A percentile compares a stretch with the other conserved stretches of the same genome.
These are phyloP conservation scores for Ophiostoma tasmaniense DNA, from an alignment of 2,329 filamentous ascomycete genomes.

Conservation along the genomic window DNA sequence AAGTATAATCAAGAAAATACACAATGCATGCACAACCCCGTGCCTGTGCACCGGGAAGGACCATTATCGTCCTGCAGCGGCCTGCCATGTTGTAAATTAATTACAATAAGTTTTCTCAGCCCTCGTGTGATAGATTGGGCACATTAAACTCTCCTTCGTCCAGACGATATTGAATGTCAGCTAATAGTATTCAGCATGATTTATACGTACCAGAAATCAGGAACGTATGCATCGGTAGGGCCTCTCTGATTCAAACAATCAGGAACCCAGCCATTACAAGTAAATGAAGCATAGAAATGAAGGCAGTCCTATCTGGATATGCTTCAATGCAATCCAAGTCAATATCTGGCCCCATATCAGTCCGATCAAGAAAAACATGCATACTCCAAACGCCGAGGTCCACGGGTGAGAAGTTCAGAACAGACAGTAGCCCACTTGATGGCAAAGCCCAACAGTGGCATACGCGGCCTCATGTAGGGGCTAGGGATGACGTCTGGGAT, in stretches of 20 bases:
- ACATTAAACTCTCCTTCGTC: too few relatives aligned
- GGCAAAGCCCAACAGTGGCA: not conserved
- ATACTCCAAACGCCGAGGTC: not conserved
- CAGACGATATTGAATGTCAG: too few relatives aligned
- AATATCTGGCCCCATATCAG: not conserved
- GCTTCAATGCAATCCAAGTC: not conserved
- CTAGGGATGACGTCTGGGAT: not conserved
- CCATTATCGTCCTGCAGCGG: not conserved
- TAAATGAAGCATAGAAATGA: too few relatives aligned
- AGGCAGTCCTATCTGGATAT: not conserved
- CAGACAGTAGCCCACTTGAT: not conserved
- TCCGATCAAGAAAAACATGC: not conserved
- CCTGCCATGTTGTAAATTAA: not conserved
- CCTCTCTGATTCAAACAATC: too few relatives aligned
- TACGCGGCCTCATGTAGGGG: conserved; percentile 2
- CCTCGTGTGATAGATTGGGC: too few relatives aligned
- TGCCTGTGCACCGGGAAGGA: not conserved
- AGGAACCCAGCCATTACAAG: too few relatives aligned
- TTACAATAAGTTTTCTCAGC: not conserved
- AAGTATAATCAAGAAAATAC: not conserved
- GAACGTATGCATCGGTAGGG: too few relatives aligned
- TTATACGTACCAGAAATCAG: too few relatives aligned
- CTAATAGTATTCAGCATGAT: too few relatives aligned
- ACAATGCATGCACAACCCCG: not conserved
- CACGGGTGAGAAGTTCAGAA: not conserved